Conservation (phyloP, 2,329 filamentous ascomycete species). For the Chaetomium strumarium region DNA sequence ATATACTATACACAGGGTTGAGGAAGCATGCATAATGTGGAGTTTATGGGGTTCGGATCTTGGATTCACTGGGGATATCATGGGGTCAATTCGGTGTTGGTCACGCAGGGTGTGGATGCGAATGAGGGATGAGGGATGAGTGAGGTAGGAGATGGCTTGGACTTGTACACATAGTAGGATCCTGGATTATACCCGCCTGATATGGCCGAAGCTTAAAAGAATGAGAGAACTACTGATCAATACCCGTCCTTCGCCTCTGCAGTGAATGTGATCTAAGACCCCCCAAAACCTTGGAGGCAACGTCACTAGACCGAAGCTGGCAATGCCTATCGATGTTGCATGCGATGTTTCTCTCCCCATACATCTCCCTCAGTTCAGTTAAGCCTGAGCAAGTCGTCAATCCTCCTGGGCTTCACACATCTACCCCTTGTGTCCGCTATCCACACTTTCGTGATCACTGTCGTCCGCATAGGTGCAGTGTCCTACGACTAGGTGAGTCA, state of each 20-base stretch:
- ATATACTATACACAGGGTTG: slow-evolving; percentile 9
- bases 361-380: no score
- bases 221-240: slow-evolving; percentile 4
- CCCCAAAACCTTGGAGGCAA: no score
- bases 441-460: no score
- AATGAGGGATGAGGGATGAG: neutral
- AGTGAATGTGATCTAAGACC: neutral
- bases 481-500: no score
- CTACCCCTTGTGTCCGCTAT: no score
- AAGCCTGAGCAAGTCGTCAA: no score
- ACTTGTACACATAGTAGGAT: slow-evolving; percentile 7
- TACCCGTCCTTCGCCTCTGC: neutral
- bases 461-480: no score
- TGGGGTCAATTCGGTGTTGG: slow-evolving; percentile 4
- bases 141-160: neutral
- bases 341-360: no score
- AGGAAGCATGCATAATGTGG: slow-evolving; percentile 16
- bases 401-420: no score
- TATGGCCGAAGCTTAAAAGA: slow-evolving; percentile 6
- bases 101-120: neutral
- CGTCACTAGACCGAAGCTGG: no score
- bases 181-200: slow-evolving; percentile 11
- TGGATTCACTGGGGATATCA: slow-evolving; percentile 11
- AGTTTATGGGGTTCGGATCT: slow-evolving; percentile 11
- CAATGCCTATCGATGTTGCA: no score